Evolutionary conservation across 305 asterid species (phyloP), one percentile per base, ranked within the genome.

Genomic region (Fraxinus nigra): DNA sequence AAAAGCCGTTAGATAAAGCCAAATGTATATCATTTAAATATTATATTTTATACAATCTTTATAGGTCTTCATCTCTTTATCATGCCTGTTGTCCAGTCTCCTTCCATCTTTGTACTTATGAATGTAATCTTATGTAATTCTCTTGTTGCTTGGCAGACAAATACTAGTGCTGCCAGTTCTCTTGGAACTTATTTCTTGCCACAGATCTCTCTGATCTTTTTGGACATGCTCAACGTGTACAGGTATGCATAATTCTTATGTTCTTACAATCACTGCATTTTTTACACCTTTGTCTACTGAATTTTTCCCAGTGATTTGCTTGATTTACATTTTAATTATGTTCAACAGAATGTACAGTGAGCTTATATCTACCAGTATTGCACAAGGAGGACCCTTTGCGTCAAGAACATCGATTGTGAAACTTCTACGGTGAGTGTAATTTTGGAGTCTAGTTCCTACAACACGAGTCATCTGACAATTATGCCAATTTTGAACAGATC

Each of bases 181-280:
- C 97, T 97, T 63, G 99, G 98, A 85, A 93, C 99, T 43, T 88
- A 85, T 84, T 97, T 94, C 90, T 84, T 94, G 85, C 86, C 99
- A n/a, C 99, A 97, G 91, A 94, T 97, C 43, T 54, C 97, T 82
- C 84, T 86, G 0, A 93, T 93, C 88, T 97, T 94, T 87, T 85
- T 94, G 91, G 98, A 97, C 93, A 94, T 94, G 98, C 99, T 97
- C 84, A 97, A 93, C 90, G 98, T 97, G 82, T 94, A 97, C 90
- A 96, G 92, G 99, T 96, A 79, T 26, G 81, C 77, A 74, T 48
- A 43, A 51, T 22, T 75, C 46, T 76, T 56, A 30, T 30, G 59
- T 43, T 69, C 51, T 78, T 65, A 65, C 37, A 78, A 51, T 80
- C 28, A 24, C 75, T 22, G 6, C 63, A 30, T 30, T 69, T 4